Evolutionary conservation across 2,329 filamentous ascomycete species (phyloP).

Genomic region (Xylaria sp.): DNA sequence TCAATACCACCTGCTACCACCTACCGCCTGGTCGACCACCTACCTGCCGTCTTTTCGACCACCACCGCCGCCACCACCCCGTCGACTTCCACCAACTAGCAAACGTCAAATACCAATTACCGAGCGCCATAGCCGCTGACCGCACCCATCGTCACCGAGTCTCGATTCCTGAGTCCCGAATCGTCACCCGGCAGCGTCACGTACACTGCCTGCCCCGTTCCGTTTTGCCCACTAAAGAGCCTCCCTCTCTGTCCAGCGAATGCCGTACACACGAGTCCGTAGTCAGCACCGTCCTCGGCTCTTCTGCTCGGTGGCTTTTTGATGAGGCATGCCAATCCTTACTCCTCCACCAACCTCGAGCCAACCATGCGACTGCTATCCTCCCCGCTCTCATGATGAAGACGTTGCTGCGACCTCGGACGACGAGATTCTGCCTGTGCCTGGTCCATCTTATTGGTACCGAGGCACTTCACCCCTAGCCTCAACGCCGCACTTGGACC

Average conservation of each 20-base stretch:
- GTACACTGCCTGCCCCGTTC: slow-evolving; percentile 25
- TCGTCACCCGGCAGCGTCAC: slow-evolving; percentile 31
- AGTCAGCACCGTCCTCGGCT: slow-evolving; percentile 45
- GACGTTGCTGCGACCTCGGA: slow-evolving; percentile 24
- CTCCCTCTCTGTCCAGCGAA: slow-evolving; percentile 40
- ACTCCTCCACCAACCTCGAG: slow-evolving; percentile 41
- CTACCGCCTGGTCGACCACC: no score
- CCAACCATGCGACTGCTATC: slow-evolving; percentile 41
- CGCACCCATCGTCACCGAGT: neutral
- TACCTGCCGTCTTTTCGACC: slow-evolving; percentile 8
- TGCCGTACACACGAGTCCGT: slow-evolving; percentile 47
- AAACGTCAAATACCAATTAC: slow-evolving; percentile 14
- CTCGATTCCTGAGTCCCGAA: slow-evolving; percentile 11
- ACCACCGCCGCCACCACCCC: neutral
- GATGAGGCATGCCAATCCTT: slow-evolving; percentile 50
- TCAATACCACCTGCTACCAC: slow-evolving; percentile 19
- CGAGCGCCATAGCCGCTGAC: slow-evolving; percentile 27
- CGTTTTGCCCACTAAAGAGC: slow-evolving; percentile 28
- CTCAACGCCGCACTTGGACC: slow-evolving; percentile 32
- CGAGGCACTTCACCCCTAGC: slow-evolving; percentile 5
- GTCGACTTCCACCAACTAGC: slow-evolving; percentile 13
- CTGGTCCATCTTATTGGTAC: slow-evolving; percentile 16
- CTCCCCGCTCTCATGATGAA: slow-evolving; percentile 30
- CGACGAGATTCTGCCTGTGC: slow-evolving; percentile 34
- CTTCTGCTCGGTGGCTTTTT: slow-evolving; percentile 45